phyloP scores from a whole-genome alignment of 129 eudicot species.

The Pittosporum tobira region DNA sequence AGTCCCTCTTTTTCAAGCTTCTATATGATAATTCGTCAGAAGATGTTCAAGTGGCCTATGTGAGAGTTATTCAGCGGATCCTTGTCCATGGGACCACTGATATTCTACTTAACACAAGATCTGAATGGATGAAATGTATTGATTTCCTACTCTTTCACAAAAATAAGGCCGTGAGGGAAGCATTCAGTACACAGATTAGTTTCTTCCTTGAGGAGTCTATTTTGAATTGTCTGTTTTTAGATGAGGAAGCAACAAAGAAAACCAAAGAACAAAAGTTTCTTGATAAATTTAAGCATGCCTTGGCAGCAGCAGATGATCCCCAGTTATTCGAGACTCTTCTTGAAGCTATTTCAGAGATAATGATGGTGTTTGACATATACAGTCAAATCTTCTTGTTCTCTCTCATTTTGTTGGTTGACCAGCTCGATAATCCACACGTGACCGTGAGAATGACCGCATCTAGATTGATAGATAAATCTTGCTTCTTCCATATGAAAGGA shows the following conservation, averaged over 20 bases:
- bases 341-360: slow-evolving; percentile 68
- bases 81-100: slow-evolving; percentile 54
- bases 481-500: slow-evolving; percentile 61
- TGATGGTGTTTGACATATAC: slow-evolving; percentile 52
- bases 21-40: slow-evolving; percentile 68
- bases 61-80: slow-evolving; percentile 45
- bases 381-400: slow-evolving; percentile 67
- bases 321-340: slow-evolving; percentile 69
- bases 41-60: slow-evolving; percentile 77
- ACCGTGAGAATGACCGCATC: slow-evolving; percentile 68
- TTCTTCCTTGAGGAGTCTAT: slow-evolving; percentile 60
- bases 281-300: slow-evolving; percentile 62
- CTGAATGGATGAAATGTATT: slow-evolving; percentile 58
- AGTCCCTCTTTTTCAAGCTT: slow-evolving; percentile 56
- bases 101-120: slow-evolving; percentile 38
- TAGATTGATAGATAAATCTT: slow-evolving; percentile 51
- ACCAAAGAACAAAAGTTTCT: slow-evolving; percentile 55
- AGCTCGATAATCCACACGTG: slow-evolving; percentile 65
- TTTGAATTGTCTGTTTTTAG: slow-evolving; percentile 44
- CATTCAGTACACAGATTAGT: slow-evolving; percentile 57
- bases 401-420: slow-evolving; percentile 69
- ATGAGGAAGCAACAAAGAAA: slow-evolving; percentile 23
- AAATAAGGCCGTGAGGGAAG: slow-evolving; percentile 65
- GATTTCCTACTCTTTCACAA: slow-evolving; percentile 67
- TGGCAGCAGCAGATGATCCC: slow-evolving; percentile 64